Base-by-base conservation (phyloP, 306 rosid genomes). In the Prosopis cineraria region DNA sequence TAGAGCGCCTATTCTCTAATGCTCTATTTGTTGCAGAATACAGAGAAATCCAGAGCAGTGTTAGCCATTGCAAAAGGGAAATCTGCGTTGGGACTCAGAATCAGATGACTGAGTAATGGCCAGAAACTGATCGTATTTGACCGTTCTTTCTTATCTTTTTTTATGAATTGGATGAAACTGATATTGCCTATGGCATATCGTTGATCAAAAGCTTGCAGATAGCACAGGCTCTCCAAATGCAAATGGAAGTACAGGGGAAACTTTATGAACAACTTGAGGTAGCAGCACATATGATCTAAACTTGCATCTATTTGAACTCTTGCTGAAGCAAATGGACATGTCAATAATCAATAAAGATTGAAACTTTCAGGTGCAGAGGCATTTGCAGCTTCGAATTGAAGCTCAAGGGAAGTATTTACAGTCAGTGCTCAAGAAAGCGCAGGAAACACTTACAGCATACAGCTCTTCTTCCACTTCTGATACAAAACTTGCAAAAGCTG, bases 341-440 rank as follows among this genome's bases (percentile, higher is more conserved):
- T 34, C 69, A 62, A 75, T 39, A 56, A 72, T 25, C 20, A 68
- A 39, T 37, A 16, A 17, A 76, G 62, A 39, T 73, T 30, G 41
- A 59, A 56, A 8, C 53, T 85, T 78, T 67, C 85, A 91, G 94
- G 97, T 93, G 14, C 98, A 93, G 67, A 93, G 87, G 60, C 98
- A 87, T 82, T 83, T 93, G 80, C 98, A 93, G 89, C 83, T 91
- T 78, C 71, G 93, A 72, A 91, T 93, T 16, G 98, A 93, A 87
- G 93, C 98, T 47, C 97, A 93, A 82, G 98, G 97, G 77, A 93
- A 91, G 84, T 93, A 93, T 72, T 82, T 93, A 70, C 94, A 91
- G 20, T 82, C 90, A 33, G 97, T 93, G 4, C 84, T 93, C 16
- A 85, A 78, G 80, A 93, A 91, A 64, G 98, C 98, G 20, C 94